Conservation (phyloP, 2,329 filamentous ascomycete genomes). For the Tricladium varicosporioides region DNA sequence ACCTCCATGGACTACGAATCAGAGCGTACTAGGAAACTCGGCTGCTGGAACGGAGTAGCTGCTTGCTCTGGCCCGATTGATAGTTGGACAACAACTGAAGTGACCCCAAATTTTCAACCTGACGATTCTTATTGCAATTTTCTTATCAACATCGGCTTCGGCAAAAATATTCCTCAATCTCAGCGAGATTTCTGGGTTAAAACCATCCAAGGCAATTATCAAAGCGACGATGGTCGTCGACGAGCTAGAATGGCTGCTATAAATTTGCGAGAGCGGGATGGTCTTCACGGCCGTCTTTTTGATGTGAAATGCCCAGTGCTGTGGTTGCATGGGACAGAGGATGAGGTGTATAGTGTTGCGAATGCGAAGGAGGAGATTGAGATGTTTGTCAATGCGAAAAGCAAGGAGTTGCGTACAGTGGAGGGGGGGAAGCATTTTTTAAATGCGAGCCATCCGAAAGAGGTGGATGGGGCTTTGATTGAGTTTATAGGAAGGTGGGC, state of each 20-base stretch:
- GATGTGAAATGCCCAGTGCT: slow-evolving; percentile 51
- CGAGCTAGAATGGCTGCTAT: slow-evolving; percentile 46
- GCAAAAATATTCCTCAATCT: slow-evolving; percentile 38
- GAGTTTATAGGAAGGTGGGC: slow-evolving; percentile 14
- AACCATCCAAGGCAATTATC: slow-evolving; percentile 46
- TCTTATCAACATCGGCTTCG: slow-evolving; percentile 46
- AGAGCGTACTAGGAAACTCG: slow-evolving; percentile 41
- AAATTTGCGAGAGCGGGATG: slow-evolving; percentile 46
- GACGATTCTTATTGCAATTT: slow-evolving; percentile 46
- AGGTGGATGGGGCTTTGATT: slow-evolving; percentile 16
- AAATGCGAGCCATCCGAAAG: slow-evolving; percentile 34
- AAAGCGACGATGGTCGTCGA: slow-evolving; percentile 47
- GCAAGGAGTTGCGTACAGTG: slow-evolving; percentile 43
- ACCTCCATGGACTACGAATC: slow-evolving; percentile 55
- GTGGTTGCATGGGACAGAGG: slow-evolving; percentile 44
- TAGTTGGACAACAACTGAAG: slow-evolving; percentile 37
- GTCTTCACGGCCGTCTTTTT: slow-evolving; percentile 43
- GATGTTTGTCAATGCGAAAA: slow-evolving; percentile 45
- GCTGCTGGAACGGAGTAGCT: slow-evolving; percentile 49
- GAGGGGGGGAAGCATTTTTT: slow-evolving; percentile 49
- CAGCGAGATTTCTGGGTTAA: slow-evolving; percentile 44
- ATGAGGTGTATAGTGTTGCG: slow-evolving; percentile 42
- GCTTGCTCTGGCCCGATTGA: slow-evolving; percentile 41
- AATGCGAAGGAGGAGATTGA: slow-evolving; percentile 49
- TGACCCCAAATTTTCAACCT: slow-evolving; percentile 47